Evolutionary conservation across 495 filamentous ascomycete species (phyloP), one percentile per base, ranked within the genome.

Genomic region (Podospora didyma): DNA sequence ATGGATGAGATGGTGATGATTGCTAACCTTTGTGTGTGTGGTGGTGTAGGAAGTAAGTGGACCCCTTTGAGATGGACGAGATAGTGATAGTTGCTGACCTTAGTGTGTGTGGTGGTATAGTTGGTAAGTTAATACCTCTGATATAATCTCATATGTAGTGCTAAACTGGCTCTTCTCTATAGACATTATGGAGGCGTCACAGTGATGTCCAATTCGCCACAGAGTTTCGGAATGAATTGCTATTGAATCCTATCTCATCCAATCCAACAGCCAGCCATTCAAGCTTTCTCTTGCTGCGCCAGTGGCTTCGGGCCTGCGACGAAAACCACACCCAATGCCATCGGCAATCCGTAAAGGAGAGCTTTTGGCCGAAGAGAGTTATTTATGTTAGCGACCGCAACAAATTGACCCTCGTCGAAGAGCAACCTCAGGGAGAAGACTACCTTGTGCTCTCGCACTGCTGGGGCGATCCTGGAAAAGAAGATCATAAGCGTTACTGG

Each of bases 361-460:
- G 46, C 5, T 54, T 54, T 54, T 54, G 51, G 51, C 51, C 51
- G 37, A 54, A 45, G 51, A 54, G 51, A 39, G 41, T 45, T 46
- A 54, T 54, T 35, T 24, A 24, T 46, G 39, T 54, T 45, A 20
- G 39, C 42, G 39, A 46, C 51, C 39, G 14, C 22, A 23, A 34
- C 46, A 46, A 48, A 46, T 28, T 58, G 21, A 52, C 42, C 39
- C 56, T 58, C 4, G 48, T 58, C 21, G 49, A 58, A 31, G 21
- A 48, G 41, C 49, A 11, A 39, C 17, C 6, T 41, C 35, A 5
- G 37, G 28, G 37, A 37, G 47, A 57, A 31, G 54, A 57, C 35
- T 58, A 58, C 49, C 21, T 58, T 41, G 49, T 46, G 16, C 49
- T 58, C 19, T 58, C 56, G 24, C 49, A 58, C 44, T 58, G 39